phyloP scores from a whole-genome alignment of 257 asterid genomes.

The Penstemon eatonii region DNA sequence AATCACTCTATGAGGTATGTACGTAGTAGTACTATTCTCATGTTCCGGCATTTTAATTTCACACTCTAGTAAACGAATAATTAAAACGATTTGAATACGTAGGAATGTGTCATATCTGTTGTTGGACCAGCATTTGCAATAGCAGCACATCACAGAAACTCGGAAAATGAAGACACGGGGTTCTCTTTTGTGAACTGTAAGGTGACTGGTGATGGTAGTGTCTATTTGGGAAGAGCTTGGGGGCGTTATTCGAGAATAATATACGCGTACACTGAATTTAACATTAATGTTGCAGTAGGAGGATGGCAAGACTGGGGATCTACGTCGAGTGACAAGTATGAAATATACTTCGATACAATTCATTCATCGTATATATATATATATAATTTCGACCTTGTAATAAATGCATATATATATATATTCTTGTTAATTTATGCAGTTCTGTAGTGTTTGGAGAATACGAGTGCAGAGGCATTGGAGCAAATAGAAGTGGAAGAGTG shows the following conservation, averaged over 20 bases:
- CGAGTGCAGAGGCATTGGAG: slow-evolving; percentile 57
- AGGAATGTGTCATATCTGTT: slow-evolving; percentile 55
- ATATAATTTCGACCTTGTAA: background rate
- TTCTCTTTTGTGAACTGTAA: slow-evolving; percentile 62
- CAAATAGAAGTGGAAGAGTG: slow-evolving; percentile 52
- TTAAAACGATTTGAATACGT: background rate
- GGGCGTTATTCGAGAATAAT: slow-evolving; percentile 56
- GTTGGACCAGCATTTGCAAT: slow-evolving; percentile 40
- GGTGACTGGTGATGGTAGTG: slow-evolving; percentile 38
- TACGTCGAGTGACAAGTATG: slow-evolving; percentile 37
- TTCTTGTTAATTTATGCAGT: slow-evolving; percentile 32
- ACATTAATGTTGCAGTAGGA: slow-evolving; percentile 34
- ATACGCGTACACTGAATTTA: slow-evolving; percentile 45
- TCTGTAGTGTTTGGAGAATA: slow-evolving; percentile 58
- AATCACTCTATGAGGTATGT: slow-evolving; percentile 61
- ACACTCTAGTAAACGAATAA: too few species aligned
- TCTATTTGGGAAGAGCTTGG: slow-evolving; percentile 78
- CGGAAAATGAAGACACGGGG: slow-evolving; percentile 45
- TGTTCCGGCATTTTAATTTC: too few species aligned
- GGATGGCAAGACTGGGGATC: slow-evolving; percentile 67
- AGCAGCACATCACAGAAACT: slow-evolving; percentile 60
- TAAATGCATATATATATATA: background rate
- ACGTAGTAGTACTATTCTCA: too few species aligned
- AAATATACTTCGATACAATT: background rate
- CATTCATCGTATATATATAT: background rate